Base-by-base conservation (phyloP, 345 rosid species). In the Erodium maritimum region DNA sequence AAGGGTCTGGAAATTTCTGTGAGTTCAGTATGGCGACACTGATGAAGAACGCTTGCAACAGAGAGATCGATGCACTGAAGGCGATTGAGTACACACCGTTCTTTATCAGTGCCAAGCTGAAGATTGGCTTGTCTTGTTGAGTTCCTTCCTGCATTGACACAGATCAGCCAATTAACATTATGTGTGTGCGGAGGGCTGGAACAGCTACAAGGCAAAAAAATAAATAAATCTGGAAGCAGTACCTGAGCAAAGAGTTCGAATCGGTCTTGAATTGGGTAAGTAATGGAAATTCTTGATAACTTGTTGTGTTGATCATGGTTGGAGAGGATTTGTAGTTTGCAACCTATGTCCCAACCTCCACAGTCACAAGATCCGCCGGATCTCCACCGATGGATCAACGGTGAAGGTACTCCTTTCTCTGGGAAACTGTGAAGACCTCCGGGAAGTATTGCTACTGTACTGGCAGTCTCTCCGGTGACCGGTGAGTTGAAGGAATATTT, bases 321-420 rank as follows among this genome's bases (percentile, higher is more conserved):
- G 55, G 83, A 68, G 23, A 91, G 76, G 21, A 80, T 63, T 1
- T 75, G 79, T 2, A 86, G 71, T 65, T 81, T 76, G 65, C 98
- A 91, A 59, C 96, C 98, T 17, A 86, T 75, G 75, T 91, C 98
- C 98, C 98, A 91, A 20, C 98, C 98, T 55, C 98, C 98, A 56
- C 98, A 91, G 63, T 91, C 96, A 23, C 98, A 91, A 16, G 73
- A 59, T 67, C 95, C 96, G 66, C 90, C 85, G 3, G 82, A 67
- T 64, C 54, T 84, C 95, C 95, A 91, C 42, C 96, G 66, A 5
- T 84, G 71, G 63, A 88, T 72, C 78, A 91, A 63, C 23, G 90
- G 75, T 2, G 88, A 70, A 66, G 95, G 98, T 13, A 54, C 70
- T 52, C 87, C 74, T 65, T 79, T 73, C 69, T 62, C 72, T 23